Evolutionary conservation across 495 filamentous ascomycete genomes (phyloP), one percentile per base, ranked within the genome.

Genomic region (Hypoxylon perforatum): DNA sequence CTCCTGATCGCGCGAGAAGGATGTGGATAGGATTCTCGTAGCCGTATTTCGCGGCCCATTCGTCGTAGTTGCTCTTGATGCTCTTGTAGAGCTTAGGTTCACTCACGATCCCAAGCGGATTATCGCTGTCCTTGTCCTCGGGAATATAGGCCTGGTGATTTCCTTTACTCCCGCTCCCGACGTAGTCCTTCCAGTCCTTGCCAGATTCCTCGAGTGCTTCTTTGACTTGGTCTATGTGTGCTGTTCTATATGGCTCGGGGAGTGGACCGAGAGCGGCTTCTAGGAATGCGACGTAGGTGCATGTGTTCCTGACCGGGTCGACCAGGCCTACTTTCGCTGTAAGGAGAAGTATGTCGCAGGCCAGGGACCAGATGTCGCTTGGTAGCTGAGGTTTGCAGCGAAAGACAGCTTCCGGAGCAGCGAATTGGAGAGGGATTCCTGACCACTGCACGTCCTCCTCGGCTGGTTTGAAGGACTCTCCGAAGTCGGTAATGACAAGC

Each of bases 391-490:
- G 39, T 2, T 42, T n/a, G 39, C 39, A 42, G 14, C 14, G 2
- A 42, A 42, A 42, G n/a, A n/a, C 39, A 42, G 39, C 39, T 42
- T 42, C 39, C 14, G 39, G 39, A 2, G 39, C 39, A 17, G 39
- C 39, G n/a, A 17, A 42, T n/a, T 17, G 14, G 12, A 42, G n/a
- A 42, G 39, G 39, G 14, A 42, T 42, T 42, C 9, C 39, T 4
- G 5, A 6, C 3, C 1, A 17, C 39, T 17, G 14, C 39, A n/a
- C 12, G 1, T 6, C 12, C n/a, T 42, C n/a, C n/a, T 6, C 12
- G 14, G 39, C 15, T 12, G 39, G 39, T 17, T n/a, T 42, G n/a
- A 42, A 42, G 39, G 39, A 42, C 39, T 42, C 39, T 17, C 39
- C 39, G n/a, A 42, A 42, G 15, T 42, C 39, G n/a, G 39, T 42